Base-by-base conservation (phyloP, 495 filamentous ascomycete genomes). In the Peziza echinospora region DNA sequence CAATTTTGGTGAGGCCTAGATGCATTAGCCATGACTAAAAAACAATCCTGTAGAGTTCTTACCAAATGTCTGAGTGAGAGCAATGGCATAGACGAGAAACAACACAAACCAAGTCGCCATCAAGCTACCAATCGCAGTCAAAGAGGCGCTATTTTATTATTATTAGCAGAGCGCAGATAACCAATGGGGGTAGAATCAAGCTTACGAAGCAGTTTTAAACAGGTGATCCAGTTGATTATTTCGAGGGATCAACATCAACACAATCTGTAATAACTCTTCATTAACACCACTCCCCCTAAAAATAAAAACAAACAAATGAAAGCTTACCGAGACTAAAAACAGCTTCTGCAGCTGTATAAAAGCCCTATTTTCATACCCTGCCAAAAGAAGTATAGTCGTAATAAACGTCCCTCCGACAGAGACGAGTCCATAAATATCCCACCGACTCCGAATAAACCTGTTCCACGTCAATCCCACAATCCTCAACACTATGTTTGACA, bases 141-240 rank as follows among this genome's bases (percentile, higher is more conserved):
- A 64, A 75, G 78, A 85, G 37, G 89, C 89, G n/a, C 53, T 55
- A 24, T 7, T 37, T n/a, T n/a, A n/a, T n/a, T n/a, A n/a, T n/a
- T n/a, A n/a, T n/a, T n/a, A n/a, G n/a, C n/a, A n/a, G n/a, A n/a
- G n/a, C n/a, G n/a, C 5, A 9, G 13, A 16, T 13, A 13, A n/a
- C 24, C 8, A n/a, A n/a, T n/a, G n/a, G n/a, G n/a, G n/a, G 16
- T 13, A n/a, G 21, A n/a, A 17, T 48, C 11, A n/a, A 30, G 51
- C 53, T 55, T 7, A 55, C 47, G 89, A 91, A 2, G 91, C 91
- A 13, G 89, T 99, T 64, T 99, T 99, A 74, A 96, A 99, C 5
- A 99, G 76, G 61, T 99, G 89, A 57, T 99, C 89, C 9, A 99
- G 76, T 42, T 93, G 85, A 52, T 99, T 89, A 61, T 96, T 99